A percentile compares a stretch with the other conserved stretches of the same genome.
Evolutionary conservation across 2,329 filamentous ascomycete genomes (phyloP).

Genomic region (Endocalyx cinctus): DNA sequence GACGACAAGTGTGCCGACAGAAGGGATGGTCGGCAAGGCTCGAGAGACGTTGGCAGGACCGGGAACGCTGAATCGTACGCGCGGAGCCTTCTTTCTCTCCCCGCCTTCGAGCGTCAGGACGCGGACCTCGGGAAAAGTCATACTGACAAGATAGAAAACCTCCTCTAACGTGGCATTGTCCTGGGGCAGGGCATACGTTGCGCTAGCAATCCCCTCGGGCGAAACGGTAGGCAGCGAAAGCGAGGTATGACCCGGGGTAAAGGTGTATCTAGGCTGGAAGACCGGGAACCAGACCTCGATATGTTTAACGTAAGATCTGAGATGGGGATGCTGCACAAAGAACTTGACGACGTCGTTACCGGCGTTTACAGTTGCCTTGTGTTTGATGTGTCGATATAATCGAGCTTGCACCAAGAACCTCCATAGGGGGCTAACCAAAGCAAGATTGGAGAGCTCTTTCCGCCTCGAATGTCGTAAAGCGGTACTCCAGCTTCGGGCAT

Average conservation of each 20-base stretch:
- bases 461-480: slow-evolving; percentile 62
- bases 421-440: slow-evolving; percentile 61
- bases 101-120: slow-evolving; percentile 73
- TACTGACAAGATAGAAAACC: slow-evolving; percentile 59
- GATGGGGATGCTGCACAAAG: slow-evolving; percentile 54
- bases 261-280: slow-evolving; percentile 54
- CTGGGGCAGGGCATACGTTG: slow-evolving; percentile 54
- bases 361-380: slow-evolving; percentile 65
- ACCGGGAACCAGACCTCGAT: slow-evolving; percentile 77
- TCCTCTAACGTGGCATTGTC: slow-evolving; percentile 69
- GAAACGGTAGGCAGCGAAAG: slow-evolving; percentile 49
- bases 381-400: slow-evolving; percentile 70
- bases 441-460: slow-evolving; percentile 62
- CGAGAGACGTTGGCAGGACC: slow-evolving; percentile 17
- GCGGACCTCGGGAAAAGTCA: slow-evolving; percentile 54
- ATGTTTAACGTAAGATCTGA: slow-evolving; percentile 63
- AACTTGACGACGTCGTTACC: slow-evolving; percentile 56
- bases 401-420: slow-evolving; percentile 64
- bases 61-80: slow-evolving; percentile 52
- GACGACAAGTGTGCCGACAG: slow-evolving; percentile 64
- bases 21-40: slow-evolving; percentile 43
- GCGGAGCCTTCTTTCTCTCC: slow-evolving; percentile 69
- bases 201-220: slow-evolving; percentile 50
- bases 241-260: slow-evolving; percentile 36
- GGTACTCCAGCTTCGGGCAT: slow-evolving; percentile 56